A percentile compares a stretch with the other conserved stretches of the same genome.
Evolutionary conservation across 202 grass and related monocot genomes (phyloP).

Genomic region (Brachypodium distachyon): DNA sequence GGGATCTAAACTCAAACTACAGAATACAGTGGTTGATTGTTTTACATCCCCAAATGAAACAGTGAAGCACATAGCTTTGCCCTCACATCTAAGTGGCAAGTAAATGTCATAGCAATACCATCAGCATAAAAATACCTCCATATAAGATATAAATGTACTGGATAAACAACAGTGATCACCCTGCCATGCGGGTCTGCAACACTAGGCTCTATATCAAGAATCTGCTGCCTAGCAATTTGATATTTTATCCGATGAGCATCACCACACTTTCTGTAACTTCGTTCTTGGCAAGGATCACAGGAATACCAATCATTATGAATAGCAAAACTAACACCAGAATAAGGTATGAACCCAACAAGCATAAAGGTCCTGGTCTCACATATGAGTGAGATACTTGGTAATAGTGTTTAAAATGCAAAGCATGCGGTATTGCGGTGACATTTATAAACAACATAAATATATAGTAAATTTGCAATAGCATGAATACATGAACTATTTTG

Average conservation of each 20-base stretch:
- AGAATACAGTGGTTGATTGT: too few relatives aligned
- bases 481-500: background rate
- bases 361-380: background rate
- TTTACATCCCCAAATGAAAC: background rate
- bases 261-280: conserved; percentile 5
- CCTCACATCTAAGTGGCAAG: background rate
- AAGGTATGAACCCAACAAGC: background rate
- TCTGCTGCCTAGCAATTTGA: background rate
- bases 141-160: background rate
- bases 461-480: background rate
- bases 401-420: background rate
- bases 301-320: background rate
- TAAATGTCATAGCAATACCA: background rate
- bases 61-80: background rate
- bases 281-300: background rate
- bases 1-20: too few relatives aligned
- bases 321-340: background rate
- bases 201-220: background rate
- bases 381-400: background rate
- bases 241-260: background rate
- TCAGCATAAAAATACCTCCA: background rate
- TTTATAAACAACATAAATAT: background rate
- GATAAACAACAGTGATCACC: background rate
- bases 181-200: background rate
- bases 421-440: too few relatives aligned